Evolutionary conservation across 257 asterid genomes (phyloP).

Genomic region (Gardenia jasminoides): DNA sequence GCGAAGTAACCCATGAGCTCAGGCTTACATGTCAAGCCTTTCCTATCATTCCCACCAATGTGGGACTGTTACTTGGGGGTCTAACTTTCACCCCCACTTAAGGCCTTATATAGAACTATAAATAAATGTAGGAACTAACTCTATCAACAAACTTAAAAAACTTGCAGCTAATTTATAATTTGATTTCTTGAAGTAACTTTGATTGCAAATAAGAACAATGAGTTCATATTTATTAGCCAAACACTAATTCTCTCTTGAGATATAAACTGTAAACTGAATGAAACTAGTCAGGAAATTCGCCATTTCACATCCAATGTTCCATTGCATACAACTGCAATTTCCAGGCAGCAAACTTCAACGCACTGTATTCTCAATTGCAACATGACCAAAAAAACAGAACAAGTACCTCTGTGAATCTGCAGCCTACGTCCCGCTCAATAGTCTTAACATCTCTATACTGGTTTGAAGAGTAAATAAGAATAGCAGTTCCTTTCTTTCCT

Average conservation of each 20-base stretch:
- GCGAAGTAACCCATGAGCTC: too few relatives aligned
- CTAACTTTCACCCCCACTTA: too few relatives aligned
- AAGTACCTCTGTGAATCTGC: slow-evolving; percentile 71
- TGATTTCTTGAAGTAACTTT: not conserved
- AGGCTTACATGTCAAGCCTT: too few relatives aligned
- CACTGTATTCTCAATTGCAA: slow-evolving; percentile 14
- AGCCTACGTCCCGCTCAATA: slow-evolving; percentile 90
- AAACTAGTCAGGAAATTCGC: not conserved
- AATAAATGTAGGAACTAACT: too few relatives aligned
- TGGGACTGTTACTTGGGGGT: too few relatives aligned
- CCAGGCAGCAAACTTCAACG: slow-evolving; percentile 2
- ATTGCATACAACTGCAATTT: not conserved
- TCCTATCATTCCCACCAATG: too few relatives aligned
- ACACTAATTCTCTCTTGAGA: not conserved
- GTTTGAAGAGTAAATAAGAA: slow-evolving; percentile 66
- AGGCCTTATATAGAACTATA: too few relatives aligned
- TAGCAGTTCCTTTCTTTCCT: slow-evolving; percentile 90
- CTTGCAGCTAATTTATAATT: not conserved
- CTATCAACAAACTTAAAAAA: not conserved
- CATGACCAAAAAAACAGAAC: slow-evolving; percentile 2
- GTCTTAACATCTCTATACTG: slow-evolving; percentile 64
- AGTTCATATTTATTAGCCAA: not conserved
- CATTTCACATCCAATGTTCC: not conserved
- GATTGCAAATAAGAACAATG: not conserved
- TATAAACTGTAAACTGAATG: not conserved